Evolutionary conservation across 192 early-diverging fungal species (phyloP), one percentile per base, ranked within the genome.

Genomic region (Umbelopsis sp.): DNA sequence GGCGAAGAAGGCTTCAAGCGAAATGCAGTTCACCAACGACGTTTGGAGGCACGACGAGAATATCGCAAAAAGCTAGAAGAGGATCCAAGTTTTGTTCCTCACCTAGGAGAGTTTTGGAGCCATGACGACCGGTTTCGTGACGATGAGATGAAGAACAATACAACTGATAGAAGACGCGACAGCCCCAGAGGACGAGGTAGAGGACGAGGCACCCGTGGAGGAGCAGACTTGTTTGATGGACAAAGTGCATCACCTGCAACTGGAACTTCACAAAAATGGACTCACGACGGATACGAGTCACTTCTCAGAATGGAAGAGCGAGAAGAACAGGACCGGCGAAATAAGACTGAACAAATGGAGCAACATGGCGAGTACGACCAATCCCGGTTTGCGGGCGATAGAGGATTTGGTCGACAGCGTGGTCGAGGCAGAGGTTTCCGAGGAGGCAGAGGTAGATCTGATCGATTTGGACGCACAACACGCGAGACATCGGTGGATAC

Each of bases 111-210:
- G 65, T 87, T 87, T 51, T 87, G 85, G 85, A 81, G 83, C 29
- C 85, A 87, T 65, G 85, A 87, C 74, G 85, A 87, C 68, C 83
- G 85, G 25, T 87, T 81, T 66, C 74, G 84, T 62, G 82, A 79
- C 6, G 85, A 82, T 71, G 78, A 79, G 26, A 38, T 87, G 47
- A 84, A 76, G 31, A 82, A 86, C 47, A 82, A 86, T 44, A 71
- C 59, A 17, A 68, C 34, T 45, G 65, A 69, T 50, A 62, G 56
- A 62, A 14, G 56, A 62, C 45, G 36, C 25, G 53, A 67, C 36
- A 47, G 41, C 31, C 24, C 47, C 21, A 68, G 66, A 21, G 25
- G 45, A 20, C 38, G 45, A 51, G 45, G 29, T 43, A 72, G 65
- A 31, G 51, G 66, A 29, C 32, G 67, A 47, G n/a, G 51, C 34